phyloP scores from a whole-genome alignment of 2,329 filamentous ascomycete species.

The Albophoma yamanashiensis region DNA sequence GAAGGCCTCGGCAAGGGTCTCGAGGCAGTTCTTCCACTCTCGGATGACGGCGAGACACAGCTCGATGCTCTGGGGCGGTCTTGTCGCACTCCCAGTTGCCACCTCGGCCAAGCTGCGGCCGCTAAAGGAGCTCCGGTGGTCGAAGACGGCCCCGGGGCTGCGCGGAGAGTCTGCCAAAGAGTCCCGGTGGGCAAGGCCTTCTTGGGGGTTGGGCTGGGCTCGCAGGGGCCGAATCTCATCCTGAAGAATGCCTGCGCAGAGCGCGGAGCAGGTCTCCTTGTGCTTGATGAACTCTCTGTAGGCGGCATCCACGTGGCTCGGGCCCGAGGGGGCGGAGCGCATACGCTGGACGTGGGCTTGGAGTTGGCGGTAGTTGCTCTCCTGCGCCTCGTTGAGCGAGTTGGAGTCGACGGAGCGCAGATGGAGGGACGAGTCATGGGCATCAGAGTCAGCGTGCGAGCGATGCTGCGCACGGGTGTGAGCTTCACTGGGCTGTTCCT shows the following conservation, averaged over 20 bases:
- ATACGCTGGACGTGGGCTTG: slow-evolving; percentile 23
- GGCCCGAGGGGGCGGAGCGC: slow-evolving; percentile 18
- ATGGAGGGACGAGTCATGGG: slow-evolving; percentile 16
- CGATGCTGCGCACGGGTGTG: neutral
- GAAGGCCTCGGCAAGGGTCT: slow-evolving; percentile 29
- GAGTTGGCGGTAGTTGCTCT: slow-evolving; percentile 23
- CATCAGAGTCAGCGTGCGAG: slow-evolving; percentile 10
- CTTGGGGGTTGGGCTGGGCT: slow-evolving; percentile 9
- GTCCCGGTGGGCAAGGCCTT: slow-evolving; percentile 14
- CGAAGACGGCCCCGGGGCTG: slow-evolving; percentile 17
- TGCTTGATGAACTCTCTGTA: slow-evolving; percentile 33
- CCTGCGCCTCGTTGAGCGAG: slow-evolving; percentile 16
- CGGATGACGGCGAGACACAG: slow-evolving; percentile 26
- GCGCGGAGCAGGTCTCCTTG: slow-evolving; percentile 25
- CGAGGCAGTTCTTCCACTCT: slow-evolving; percentile 33
- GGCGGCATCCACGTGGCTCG: slow-evolving; percentile 29
- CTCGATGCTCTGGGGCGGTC: slow-evolving; percentile 14
- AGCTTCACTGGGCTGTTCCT: neutral
- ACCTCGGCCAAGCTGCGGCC: slow-evolving; percentile 22
- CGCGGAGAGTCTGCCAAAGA: slow-evolving; percentile 19
- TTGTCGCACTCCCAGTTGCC: slow-evolving; percentile 13
- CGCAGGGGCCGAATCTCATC: slow-evolving; percentile 24
- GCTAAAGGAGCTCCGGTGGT: slow-evolving; percentile 27
- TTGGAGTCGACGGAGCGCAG: slow-evolving; percentile 13
- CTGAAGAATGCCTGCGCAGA: slow-evolving; percentile 29